A percentile compares a stretch with the other conserved stretches of the same genome.
Conservation (phyloP, 768 basidiomycete genomes). For the Tylopilus rubrobrunneus region DNA sequence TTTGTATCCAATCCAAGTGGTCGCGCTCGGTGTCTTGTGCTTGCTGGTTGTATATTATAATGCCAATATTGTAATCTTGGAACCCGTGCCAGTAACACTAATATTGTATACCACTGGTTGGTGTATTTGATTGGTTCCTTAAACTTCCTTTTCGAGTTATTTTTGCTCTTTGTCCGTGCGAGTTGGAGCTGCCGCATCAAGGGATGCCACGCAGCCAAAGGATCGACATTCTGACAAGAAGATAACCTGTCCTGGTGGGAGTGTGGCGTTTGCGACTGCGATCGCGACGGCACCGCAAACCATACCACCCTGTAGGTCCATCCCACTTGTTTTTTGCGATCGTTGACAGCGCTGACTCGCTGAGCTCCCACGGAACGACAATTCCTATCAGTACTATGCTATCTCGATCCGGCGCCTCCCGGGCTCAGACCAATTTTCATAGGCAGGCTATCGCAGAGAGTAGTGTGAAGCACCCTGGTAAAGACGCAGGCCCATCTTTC, state of each 20-base stretch:
- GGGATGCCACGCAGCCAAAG: no score
- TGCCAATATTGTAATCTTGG: conserved; percentile 4
- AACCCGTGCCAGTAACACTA: background rate
- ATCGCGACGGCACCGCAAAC: background rate
- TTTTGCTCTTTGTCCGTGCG: no score
- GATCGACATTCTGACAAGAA: no score
- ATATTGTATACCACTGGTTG: no score
- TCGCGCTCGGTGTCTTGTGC: background rate
- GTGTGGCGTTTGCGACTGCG: background rate
- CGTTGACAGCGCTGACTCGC: background rate
- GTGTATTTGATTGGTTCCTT: no score
- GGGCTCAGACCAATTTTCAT: background rate
- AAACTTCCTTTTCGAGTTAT: no score
- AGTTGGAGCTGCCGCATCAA: no score
- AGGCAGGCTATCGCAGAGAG: no score
- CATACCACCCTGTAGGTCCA: background rate
- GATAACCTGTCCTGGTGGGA: no score
- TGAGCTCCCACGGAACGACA: background rate
- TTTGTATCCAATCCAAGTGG: conserved; percentile 18
- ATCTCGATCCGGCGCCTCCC: background rate
- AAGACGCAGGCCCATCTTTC: no score
- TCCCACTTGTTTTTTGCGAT: background rate
- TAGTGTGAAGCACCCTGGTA: no score
- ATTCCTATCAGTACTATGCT: background rate
- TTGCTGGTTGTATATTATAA: conserved; percentile 23